A percentile compares a stretch with the other conserved stretches of the same genome.
These are phyloP conservation scores for Cadophora gregata DNA, from an alignment of 2,329 filamentous ascomycete species.

Conservation along the genomic window DNA sequence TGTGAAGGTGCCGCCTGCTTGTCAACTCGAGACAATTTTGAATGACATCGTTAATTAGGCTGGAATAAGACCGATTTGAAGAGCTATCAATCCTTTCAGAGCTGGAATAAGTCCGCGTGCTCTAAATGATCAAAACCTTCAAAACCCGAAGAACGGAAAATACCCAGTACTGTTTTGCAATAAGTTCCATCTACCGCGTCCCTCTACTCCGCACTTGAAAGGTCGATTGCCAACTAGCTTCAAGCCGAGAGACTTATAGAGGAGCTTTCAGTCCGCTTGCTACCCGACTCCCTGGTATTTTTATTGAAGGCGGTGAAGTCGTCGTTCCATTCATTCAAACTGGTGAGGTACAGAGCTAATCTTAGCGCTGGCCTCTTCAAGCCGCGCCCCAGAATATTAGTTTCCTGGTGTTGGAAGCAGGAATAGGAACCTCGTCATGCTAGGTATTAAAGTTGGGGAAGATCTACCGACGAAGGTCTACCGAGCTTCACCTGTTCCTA, in stretches of 20 bases:
- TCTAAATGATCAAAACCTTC: background rate
- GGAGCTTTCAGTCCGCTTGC: background rate
- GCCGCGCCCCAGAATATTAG: background rate
- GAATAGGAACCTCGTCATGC: background rate
- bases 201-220: background rate
- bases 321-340: background rate
- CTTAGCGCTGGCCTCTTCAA: background rate
- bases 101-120: background rate
- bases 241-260: background rate
- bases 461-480: background rate
- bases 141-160: background rate
- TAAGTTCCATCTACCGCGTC: background rate
- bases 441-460: background rate
- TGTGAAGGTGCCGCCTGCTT: background rate
- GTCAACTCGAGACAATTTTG: background rate
- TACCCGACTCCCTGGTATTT: background rate
- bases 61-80: background rate
- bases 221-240: background rate
- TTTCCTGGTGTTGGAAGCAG: background rate
- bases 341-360: background rate
- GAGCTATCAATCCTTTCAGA: background rate
- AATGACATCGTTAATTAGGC: background rate
- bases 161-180: background rate
- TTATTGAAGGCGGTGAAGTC: slow-evolving; percentile 7
- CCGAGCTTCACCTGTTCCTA: background rate